Base-by-base conservation (phyloP, 2,329 filamentous ascomycete genomes). In the Daldinia sp. region DNA sequence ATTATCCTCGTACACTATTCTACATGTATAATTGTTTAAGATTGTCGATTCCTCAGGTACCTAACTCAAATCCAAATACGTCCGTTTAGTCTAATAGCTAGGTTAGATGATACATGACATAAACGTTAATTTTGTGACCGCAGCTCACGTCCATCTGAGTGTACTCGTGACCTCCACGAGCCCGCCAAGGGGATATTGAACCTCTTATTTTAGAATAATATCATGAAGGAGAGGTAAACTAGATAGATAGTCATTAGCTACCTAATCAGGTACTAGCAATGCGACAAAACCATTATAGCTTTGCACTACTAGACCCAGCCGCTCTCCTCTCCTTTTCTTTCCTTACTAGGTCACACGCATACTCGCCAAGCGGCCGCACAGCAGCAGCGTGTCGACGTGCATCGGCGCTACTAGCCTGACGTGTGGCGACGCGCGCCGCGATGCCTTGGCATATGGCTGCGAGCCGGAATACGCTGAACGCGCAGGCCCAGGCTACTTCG, bases 331-430 rank as follows among this genome's bases (percentile, higher is more conserved):
- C 50, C 35, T 43, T 32, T 59, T 63, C 56, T 15, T 35, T 25
- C 17, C 50, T 15, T 1, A 94, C 89, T 70, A 93, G 78, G 60
- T 84, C 81, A 92, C 93, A 97, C 4, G 93, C 92, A 71, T 90
- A 83, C 77, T 92, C 83, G 0, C 90, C 93, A 81, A 94, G 86
- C 19, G 91, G 88, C 45, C 81, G 83, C 78, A 91, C 88, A 75
- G 87, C 85, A 57, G 80, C 80, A 0, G 84, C 93, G 77, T 96
- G 92, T 39, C 88, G 83, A 70, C 83, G 85, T 5, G 95, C 95
- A 75, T 90, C 86, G 60, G 87, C 90, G 76, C 93, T 97, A 78
- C 93, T 97, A 34, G 95, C 95, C 83, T 98, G 94, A 49, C 94
- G 82, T 48, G 85, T 80, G 23, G 95, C 95, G 76, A 91, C 91